These are phyloP conservation scores for Clitopilus hobsonii DNA, from an alignment of 768 basidiomycete species.

Conservation along the genomic window DNA sequence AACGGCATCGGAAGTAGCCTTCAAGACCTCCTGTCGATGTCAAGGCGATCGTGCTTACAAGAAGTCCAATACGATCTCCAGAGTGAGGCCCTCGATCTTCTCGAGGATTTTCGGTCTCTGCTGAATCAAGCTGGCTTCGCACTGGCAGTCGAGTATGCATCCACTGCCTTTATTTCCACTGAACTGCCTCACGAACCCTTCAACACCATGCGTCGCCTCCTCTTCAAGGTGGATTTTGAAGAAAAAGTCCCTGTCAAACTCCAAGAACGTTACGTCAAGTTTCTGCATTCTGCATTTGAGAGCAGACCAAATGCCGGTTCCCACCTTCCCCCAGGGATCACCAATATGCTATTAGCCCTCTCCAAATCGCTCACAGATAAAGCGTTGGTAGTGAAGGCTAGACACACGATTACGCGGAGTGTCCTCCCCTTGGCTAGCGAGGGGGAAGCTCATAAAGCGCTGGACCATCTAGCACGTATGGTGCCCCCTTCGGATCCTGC, in stretches of 20 bases:
- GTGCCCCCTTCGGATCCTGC: conserved; percentile 12
- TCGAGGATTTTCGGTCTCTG: conserved; percentile 18
- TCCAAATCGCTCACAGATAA: conserved; percentile 22
- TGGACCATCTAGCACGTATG: conserved; percentile 14
- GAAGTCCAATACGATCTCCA: conserved; percentile 4
- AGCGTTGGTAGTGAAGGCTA: conserved; percentile 22
- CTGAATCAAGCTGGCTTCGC: conserved; percentile 27
- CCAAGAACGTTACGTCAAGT: conserved; percentile 21
- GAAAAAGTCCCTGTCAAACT: conserved; percentile 15
- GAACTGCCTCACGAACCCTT: conserved; percentile 30
- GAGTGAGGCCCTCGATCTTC: conserved; percentile 14
- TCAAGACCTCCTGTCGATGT: background rate
- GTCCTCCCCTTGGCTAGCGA: conserved; percentile 17
- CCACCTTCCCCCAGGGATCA: conserved; percentile 23
- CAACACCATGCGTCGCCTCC: conserved; percentile 31
- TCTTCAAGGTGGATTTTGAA: conserved; percentile 23
- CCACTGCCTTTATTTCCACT: conserved; percentile 14
- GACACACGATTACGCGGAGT: conserved; percentile 20
- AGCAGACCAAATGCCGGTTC: conserved; percentile 13
- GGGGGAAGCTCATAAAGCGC: conserved; percentile 19
- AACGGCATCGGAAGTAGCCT: background rate
- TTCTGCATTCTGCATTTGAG: conserved; percentile 26
- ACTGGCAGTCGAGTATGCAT: conserved; percentile 24
- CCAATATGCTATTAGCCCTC: conserved; percentile 25
- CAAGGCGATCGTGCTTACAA: background rate